Percentiles rank a stretch among this genome's conserved stretches.
phyloP scores from a whole-genome alignment of 2,329 filamentous ascomycete species.

The Westerdykella sp. region DNA sequence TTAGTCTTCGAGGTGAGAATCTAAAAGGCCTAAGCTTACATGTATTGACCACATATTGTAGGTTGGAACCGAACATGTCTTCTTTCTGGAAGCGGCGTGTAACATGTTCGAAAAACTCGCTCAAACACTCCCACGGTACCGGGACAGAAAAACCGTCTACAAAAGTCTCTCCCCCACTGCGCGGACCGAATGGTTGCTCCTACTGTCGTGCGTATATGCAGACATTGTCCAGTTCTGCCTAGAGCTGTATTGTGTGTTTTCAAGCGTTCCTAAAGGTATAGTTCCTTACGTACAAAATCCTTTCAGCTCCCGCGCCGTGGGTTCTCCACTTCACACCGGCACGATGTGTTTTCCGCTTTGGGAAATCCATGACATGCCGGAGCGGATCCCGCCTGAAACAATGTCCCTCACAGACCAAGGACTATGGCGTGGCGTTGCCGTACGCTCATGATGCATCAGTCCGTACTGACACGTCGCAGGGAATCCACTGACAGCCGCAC shows the following conservation, averaged over 20 bases:
- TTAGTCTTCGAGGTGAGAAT: constrained; percentile 20
- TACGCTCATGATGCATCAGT: too few species aligned
- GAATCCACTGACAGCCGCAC: constrained; percentile 8
- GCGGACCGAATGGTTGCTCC: constrained; percentile 9
- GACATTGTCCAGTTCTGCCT: constrained; percentile 24
- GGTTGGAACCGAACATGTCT: constrained; percentile 14
- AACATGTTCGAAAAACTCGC: constrained; percentile 20
- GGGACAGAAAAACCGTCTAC: constrained; percentile 14
- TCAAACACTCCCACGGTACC: constrained; percentile 18
- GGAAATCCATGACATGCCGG: too few species aligned
- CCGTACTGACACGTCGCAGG: constrained; percentile 19
- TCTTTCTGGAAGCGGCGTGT: constrained; percentile 21
- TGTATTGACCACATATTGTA: constrained; percentile 2
- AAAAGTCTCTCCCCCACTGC: constrained; percentile 4
- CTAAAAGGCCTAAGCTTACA: too few species aligned
- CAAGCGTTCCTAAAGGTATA: constrained; percentile 18
- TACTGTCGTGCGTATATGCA: constrained; percentile 23
- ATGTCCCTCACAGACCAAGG: too few species aligned
- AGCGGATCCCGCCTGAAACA: too few species aligned
- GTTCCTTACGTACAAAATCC: constrained; percentile 10
- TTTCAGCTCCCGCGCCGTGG: background rate
- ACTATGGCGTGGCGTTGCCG: too few species aligned
- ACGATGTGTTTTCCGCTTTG: too few species aligned
- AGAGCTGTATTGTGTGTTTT: constrained; percentile 24
- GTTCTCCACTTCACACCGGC: too few species aligned